phyloP scores from a whole-genome alignment of 2,329 filamentous ascomycete genomes.

The Hypoxylon sp. region DNA sequence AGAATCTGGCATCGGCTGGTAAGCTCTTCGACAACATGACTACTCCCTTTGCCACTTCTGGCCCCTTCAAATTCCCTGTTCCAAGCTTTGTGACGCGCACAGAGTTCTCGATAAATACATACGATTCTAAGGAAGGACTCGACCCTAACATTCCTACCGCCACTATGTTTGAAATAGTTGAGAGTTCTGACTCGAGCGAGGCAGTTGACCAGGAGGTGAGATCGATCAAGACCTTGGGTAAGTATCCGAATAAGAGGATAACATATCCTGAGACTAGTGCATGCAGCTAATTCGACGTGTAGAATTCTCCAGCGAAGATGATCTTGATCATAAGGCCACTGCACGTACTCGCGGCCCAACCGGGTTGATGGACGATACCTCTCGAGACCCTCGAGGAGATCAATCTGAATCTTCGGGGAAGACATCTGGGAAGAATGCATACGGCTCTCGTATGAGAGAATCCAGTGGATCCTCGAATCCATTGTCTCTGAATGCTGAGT shows the following conservation, averaged over 20 bases:
- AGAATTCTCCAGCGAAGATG: conserved; percentile 48
- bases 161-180: conserved; percentile 36
- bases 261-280: not conserved
- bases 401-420: conserved; percentile 21
- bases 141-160: conserved; percentile 28
- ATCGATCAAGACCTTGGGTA: conserved; percentile 47
- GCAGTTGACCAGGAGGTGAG: conserved; percentile 10
- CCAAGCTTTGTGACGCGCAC: conserved; percentile 46
- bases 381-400: conserved; percentile 5
- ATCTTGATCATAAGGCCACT: conserved; percentile 26
- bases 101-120: conserved; percentile 53
- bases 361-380: not conserved
- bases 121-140: conserved; percentile 40
- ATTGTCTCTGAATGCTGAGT: conserved; percentile 33
- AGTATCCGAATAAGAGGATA: not conserved
- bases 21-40: conserved; percentile 50
- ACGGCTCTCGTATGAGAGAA: not conserved
- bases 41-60: conserved; percentile 40
- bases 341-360: not conserved
- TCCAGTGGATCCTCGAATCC: conserved; percentile 35
- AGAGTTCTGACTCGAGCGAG: conserved; percentile 36
- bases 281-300: conserved; percentile 13
- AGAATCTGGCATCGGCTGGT: conserved; percentile 50
- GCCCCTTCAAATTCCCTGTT: conserved; percentile 40
- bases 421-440: conserved; percentile 11